Conservation (phyloP, 1,284 basidiomycete genomes). For the Ustilago xerochloae region DNA sequence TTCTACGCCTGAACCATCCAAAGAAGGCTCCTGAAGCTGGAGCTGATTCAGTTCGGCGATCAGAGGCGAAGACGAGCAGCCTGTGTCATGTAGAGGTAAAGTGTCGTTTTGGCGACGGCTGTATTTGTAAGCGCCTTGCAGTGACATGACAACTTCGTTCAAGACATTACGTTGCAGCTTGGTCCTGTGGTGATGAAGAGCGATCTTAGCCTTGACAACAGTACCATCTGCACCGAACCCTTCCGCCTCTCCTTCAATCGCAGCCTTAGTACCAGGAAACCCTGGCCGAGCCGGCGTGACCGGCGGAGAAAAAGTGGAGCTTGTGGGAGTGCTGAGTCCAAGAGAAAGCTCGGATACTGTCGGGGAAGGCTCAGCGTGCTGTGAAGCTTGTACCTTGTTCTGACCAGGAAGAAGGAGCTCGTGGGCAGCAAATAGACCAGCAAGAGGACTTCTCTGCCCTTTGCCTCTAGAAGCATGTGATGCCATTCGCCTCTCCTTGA, state of each 20-base stretch:
- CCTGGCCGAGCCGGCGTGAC: neutral
- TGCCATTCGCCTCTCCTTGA: slow-evolving; percentile 14
- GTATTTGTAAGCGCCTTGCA: slow-evolving; percentile 20
- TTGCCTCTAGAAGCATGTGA: neutral
- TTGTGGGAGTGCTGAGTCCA: neutral
- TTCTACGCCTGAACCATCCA: neutral
- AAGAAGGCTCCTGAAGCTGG: neutral
- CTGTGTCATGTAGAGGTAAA: neutral
- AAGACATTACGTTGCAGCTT: slow-evolving; percentile 27
- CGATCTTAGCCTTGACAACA: slow-evolving; percentile 5
- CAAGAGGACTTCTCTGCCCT: neutral
- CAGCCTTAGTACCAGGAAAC: neutral
- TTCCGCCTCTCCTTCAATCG: neutral
- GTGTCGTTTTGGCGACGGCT: slow-evolving; percentile 18
- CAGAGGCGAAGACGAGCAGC: neutral
- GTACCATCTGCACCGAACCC: neutral
- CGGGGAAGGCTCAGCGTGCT: neutral
- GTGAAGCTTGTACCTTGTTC: neutral
- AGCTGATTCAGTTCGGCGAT: neutral
- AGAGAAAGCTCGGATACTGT: slow-evolving; percentile 4
- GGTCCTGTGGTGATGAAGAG: slow-evolving; percentile 25
- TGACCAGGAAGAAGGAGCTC: neutral
- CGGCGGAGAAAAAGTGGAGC: slow-evolving; percentile 1
- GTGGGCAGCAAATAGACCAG: slow-evolving; percentile 3
- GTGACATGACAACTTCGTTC: slow-evolving; percentile 20